Base-by-base conservation (phyloP, 2,329 filamentous ascomycete genomes). In the Ceratocystis diversiconidia region DNA sequence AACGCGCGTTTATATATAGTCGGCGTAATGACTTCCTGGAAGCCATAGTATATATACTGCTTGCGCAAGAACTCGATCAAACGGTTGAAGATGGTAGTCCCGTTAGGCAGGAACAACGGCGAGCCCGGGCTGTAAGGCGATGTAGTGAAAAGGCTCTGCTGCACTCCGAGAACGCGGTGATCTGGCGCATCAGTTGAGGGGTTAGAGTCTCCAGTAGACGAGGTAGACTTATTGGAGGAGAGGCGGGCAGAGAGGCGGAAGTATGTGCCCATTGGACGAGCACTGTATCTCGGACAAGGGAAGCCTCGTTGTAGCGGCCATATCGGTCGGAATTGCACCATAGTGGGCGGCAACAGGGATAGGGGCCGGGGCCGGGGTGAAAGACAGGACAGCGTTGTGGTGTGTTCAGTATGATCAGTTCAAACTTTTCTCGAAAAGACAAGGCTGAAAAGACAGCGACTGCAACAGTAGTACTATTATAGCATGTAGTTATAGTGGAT, bases 1-100 rank as follows among this genome's bases (percentile, higher is more conserved):
- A 95, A 77, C 5, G 88, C 85, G 73, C 89, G 89, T 73, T 95
- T 95, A 79, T 94, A 95, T 72, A 95, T 94, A 61, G 86, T 94
- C 1, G 91, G 90, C 6, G 90, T 94, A 70, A 95, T 85, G 69
- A 95, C 90, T 74, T 95, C 90, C 70, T 91, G 82, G 73, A 92
- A 95, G 67, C 90, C 90, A 75, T 92, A 94, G 69, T 85, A 83
- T 30, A 87, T 83, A 72, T 95, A 95, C 73, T 95, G 90, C 67
- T 86, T 85, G 69, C 90, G 87, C 65, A 95, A 80, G 72, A 94
- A 95, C 55, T 86, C 81, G 67, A 90, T 84, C 25, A 95, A 83
- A 65, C 89, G 87, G 73, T 94, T 92, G 78, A 95, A 91, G 70
- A 95, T 83, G 66, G 85, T 85, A 0, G 90, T 82, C 69, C 91